phyloP scores from a whole-genome alignment of 2,329 filamentous ascomycete genomes.

The Fusarium domesticum region DNA sequence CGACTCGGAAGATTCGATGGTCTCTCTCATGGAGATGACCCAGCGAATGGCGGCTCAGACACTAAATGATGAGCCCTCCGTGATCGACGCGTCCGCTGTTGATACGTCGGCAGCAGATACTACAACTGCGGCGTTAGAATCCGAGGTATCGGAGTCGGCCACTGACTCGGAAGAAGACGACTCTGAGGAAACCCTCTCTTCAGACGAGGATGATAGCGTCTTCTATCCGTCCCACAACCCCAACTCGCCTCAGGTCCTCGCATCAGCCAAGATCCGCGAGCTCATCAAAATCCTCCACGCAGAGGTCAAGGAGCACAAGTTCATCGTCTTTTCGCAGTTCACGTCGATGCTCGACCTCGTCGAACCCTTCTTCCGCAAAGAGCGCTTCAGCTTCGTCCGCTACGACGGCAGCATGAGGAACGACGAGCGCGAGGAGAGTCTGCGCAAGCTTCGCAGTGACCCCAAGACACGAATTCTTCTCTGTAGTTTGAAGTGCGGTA shows the following conservation, averaged over 20 bases:
- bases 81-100: constrained; percentile 6
- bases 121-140: constrained; percentile 8
- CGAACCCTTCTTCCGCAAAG: constrained; percentile 79
- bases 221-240: constrained; percentile 26
- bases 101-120: constrained; percentile 13
- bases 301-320: constrained; percentile 82
- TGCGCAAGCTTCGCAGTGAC: constrained; percentile 73
- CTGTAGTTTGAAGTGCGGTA: constrained; percentile 91
- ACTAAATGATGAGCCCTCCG: constrained; percentile 28
- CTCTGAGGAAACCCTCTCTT: constrained; percentile 17
- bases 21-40: constrained; percentile 37
- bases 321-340: constrained; percentile 98
- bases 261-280: constrained; percentile 89
- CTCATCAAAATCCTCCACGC: constrained; percentile 75
- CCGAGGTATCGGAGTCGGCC: constrained; percentile 10
- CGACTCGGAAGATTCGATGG: constrained; percentile 34
- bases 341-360: constrained; percentile 97
- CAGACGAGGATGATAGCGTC: constrained; percentile 39
- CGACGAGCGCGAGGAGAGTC: constrained; percentile 82
- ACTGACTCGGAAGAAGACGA: constrained; percentile 25
- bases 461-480: constrained; percentile 75
- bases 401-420: constrained; percentile 97
- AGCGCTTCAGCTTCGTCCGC: constrained; percentile 74
- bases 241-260: constrained; percentile 46
- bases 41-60: constrained; percentile 39